Conservation (phyloP, 192 early-diverging fungal species). For the Linnemannia zychae region DNA sequence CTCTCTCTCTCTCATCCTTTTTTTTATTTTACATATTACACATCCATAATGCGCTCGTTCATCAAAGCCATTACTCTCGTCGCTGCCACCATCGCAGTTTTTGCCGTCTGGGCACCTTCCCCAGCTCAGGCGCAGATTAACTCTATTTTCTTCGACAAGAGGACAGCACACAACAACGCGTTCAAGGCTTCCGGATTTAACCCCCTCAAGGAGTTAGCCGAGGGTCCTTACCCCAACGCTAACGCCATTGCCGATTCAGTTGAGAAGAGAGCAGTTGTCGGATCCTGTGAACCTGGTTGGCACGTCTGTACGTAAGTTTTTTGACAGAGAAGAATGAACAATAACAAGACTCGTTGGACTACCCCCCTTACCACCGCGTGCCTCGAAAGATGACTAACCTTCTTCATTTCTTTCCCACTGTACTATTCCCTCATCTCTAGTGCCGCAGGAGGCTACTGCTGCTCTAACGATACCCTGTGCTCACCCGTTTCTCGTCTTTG, state of each 20-base stretch:
- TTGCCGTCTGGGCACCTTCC: slow-evolving; percentile 12
- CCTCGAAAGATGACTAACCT: neutral
- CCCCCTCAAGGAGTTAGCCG: slow-evolving; percentile 9
- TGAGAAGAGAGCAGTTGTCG: slow-evolving; percentile 10
- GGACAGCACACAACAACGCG: neutral
- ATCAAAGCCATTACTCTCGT: slow-evolving; percentile 2
- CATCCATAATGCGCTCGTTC: slow-evolving; percentile 30
- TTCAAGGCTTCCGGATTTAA: neutral
- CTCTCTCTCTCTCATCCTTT: no score
- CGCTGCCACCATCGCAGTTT: slow-evolving; percentile 11
- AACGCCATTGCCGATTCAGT: neutral
- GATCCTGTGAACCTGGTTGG: slow-evolving; percentile 32
- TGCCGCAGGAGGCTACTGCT: slow-evolving; percentile 13
- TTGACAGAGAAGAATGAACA: no score
- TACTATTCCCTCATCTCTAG: neutral
- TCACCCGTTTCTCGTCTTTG: neutral
- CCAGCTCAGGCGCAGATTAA: slow-evolving; percentile 12
- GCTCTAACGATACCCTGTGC: slow-evolving; percentile 4
- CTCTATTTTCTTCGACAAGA: neutral
- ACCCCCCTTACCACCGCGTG: neutral
- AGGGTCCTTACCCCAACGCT: slow-evolving; percentile 19
- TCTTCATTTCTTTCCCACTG: neutral
- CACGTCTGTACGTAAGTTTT: slow-evolving; percentile 20
- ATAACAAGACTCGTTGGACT: neutral
- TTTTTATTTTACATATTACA: neutral